These are phyloP conservation scores for Thuidium tamariscinum DNA, from an alignment of 225 moss, liverwort and hornwort genomes.

Conservation along the genomic window DNA sequence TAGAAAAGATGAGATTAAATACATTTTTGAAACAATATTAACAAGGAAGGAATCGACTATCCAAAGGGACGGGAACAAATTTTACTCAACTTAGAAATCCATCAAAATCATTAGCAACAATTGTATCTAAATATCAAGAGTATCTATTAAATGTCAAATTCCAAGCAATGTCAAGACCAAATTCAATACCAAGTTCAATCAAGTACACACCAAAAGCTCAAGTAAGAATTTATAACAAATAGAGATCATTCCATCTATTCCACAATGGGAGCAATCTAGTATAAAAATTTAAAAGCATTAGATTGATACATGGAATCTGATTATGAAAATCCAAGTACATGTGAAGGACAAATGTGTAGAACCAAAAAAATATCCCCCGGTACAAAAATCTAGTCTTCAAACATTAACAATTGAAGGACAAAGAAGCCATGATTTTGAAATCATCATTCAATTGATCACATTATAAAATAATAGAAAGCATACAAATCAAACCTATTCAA, in stretches of 20 bases:
- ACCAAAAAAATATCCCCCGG: background rate
- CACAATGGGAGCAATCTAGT: background rate
- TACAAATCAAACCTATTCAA: background rate
- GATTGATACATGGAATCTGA: background rate
- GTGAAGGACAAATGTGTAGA: accelerated
- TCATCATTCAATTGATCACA: background rate
- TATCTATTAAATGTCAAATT: no score
- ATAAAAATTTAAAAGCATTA: background rate
- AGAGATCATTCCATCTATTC: background rate
- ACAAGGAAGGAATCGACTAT: no score
- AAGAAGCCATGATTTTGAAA: background rate
- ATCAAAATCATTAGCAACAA: no score
- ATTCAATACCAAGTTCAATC: background rate
- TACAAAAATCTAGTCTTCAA: accelerated
- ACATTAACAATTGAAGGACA: accelerated
- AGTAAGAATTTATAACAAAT: accelerated
- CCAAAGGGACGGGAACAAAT: no score
- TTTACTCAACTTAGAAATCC: no score
- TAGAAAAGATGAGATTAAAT: no score
- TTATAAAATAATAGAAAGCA: background rate
- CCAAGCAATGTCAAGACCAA: no score
- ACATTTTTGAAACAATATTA: no score
- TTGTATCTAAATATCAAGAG: no score
- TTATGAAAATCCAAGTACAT: background rate
- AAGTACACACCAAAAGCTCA: accelerated